Evolutionary conservation across 2,329 filamentous ascomycete species (phyloP).

Genomic region (Laburnicola sp.): DNA sequence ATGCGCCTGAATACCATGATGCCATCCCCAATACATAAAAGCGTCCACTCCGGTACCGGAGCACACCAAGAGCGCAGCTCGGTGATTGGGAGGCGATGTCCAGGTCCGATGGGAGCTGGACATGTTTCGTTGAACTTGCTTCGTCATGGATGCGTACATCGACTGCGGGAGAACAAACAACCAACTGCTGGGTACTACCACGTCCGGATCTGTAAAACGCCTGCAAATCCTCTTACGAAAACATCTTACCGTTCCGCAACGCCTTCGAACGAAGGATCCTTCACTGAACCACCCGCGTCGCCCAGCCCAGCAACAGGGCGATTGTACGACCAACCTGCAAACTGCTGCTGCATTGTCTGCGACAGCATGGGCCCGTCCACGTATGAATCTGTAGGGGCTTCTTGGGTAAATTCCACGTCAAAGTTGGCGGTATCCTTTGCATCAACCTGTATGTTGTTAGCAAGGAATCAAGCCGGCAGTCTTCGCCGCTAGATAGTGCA

Average conservation of each 20-base stretch:
- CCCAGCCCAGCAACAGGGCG: slow-evolving; percentile 89
- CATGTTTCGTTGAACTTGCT: slow-evolving; percentile 11
- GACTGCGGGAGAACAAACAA: not conserved
- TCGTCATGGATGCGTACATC: not conserved
- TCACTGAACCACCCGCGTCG: slow-evolving; percentile 91
- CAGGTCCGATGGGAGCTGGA: slow-evolving; percentile 17
- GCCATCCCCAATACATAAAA: slow-evolving; percentile 34
- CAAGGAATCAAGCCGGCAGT: slow-evolving; percentile 5
- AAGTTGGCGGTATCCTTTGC: slow-evolving; percentile 93
- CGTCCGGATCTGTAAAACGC: slow-evolving; percentile 5
- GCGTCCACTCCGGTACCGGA: slow-evolving; percentile 27
- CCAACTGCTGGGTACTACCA: not conserved
- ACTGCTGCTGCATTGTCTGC: slow-evolving; percentile 95
- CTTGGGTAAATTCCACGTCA: slow-evolving; percentile 85
- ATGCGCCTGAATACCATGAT: slow-evolving; percentile 36
- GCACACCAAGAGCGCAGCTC: slow-evolving; percentile 31
- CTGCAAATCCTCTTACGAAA: not conserved
- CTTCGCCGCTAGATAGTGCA: slow-evolving; percentile 37
- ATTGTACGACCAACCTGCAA: slow-evolving; percentile 96
- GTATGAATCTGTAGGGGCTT: slow-evolving; percentile 87
- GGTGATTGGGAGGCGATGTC: slow-evolving; percentile 21
- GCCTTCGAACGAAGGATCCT: slow-evolving; percentile 66
- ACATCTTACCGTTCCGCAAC: slow-evolving; percentile 35
- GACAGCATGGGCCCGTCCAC: slow-evolving; percentile 90
- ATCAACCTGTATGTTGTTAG: slow-evolving; percentile 64